Conservation (phyloP, 495 filamentous ascomycete species). For the Hypoxylon lienhwacheense region DNA sequence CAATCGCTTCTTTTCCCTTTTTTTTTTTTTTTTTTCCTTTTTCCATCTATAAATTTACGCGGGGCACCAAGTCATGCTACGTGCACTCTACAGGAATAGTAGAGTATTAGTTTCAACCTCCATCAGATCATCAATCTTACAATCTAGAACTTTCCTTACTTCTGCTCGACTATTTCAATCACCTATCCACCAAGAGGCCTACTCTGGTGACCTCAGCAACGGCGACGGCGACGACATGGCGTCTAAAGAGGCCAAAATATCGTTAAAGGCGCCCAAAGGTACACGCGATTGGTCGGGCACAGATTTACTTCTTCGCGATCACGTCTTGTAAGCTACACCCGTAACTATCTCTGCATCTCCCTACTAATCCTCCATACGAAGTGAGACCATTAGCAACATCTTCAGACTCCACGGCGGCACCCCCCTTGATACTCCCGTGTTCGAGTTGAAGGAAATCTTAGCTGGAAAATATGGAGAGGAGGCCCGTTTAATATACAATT, state of each 20-base stretch:
- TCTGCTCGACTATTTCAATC: conserved; percentile 4
- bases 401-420: conserved; percentile 48
- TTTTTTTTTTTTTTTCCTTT: conserved; percentile 20
- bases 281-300: conserved; percentile 30
- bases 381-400: conserved; percentile 36
- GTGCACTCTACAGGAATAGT: conserved; percentile 15
- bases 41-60: conserved; percentile 1
- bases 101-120: conserved; percentile 15
- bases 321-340: conserved; percentile 25
- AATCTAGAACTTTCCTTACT: conserved; percentile 4
- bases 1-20: conserved; percentile 12
- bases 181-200: background rate
- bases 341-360: background rate
- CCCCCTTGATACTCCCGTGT: conserved; percentile 51
- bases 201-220: background rate
- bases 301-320: conserved; percentile 25
- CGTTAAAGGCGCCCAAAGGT: conserved; percentile 26
- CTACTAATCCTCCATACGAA: conserved; percentile 14
- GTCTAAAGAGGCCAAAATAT: conserved; percentile 25
- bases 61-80: conserved; percentile 26
- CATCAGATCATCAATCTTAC: background rate
- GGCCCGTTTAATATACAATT: conserved; percentile 82
- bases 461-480: conserved; percentile 87
- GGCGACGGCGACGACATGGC: conserved; percentile 16
- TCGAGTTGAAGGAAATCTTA: conserved; percentile 64